Evolutionary conservation across 2,329 filamentous ascomycete species (phyloP).

Genomic region (Fusarium albidum): DNA sequence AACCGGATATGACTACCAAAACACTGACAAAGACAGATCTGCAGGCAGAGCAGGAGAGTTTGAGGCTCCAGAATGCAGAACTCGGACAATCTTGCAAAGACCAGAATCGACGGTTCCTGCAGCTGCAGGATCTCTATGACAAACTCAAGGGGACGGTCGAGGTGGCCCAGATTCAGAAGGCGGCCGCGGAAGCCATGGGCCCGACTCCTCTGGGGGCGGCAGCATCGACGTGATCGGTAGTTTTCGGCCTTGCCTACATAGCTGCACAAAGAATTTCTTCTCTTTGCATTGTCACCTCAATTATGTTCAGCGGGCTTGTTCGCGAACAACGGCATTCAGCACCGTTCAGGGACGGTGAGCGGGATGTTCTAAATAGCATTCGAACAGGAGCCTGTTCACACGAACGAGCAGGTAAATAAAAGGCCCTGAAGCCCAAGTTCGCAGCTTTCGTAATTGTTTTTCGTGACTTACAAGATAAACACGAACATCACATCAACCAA

Average conservation of each 20-base stretch:
- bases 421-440: too few species aligned
- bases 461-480: too few species aligned
- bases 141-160: conserved; percentile 65
- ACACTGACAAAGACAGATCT: conserved; percentile 52
- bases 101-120: conserved; percentile 73
- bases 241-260: too few species aligned
- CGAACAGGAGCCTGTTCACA: too few species aligned
- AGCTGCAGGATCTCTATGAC: conserved; percentile 72
- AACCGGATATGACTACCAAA: background rate
- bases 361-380: too few species aligned
- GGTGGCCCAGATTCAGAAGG: conserved; percentile 62
- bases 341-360: too few species aligned
- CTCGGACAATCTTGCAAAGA: conserved; percentile 72
- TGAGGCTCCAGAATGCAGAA: conserved; percentile 77
- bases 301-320: too few species aligned
- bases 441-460: too few species aligned
- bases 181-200: conserved; percentile 57
- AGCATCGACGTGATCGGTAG: background rate
- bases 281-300: too few species aligned
- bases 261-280: too few species aligned
- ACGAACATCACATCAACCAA: background rate
- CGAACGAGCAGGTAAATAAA: too few species aligned
- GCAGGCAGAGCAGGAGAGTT: conserved; percentile 66
- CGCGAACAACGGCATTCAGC: too few species aligned
- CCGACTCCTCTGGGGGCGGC: conserved; percentile 25